phyloP scores from a whole-genome alignment of 176 grass and related monocot genomes.

The Lolium rigidum region DNA sequence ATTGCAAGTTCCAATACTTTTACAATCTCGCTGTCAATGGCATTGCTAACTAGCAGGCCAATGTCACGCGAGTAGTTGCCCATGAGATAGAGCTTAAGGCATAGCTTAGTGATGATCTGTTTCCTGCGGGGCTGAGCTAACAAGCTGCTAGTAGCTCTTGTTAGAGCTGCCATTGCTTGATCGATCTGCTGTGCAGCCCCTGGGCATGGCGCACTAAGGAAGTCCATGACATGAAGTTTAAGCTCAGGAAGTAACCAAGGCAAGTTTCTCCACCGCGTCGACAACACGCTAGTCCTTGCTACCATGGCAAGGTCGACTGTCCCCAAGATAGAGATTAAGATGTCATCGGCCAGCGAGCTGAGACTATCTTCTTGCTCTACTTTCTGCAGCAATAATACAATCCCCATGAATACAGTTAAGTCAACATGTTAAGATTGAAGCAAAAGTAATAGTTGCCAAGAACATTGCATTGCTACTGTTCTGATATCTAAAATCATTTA shows the following conservation, averaged over 20 bases:
- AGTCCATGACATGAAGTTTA: neutral
- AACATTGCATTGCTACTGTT: no score
- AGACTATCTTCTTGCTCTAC: no score
- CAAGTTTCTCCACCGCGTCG: neutral
- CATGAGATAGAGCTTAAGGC: neutral
- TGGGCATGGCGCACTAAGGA: neutral
- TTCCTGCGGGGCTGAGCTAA: neutral
- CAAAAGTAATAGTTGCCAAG: neutral
- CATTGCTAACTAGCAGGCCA: neutral
- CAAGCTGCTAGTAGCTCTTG: neutral
- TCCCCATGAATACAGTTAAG: neutral
- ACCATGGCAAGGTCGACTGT: neutral
- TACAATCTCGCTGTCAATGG: neutral
- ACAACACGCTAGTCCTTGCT: constrained; percentile 1
- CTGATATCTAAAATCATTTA: neutral
- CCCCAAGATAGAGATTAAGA: no score
- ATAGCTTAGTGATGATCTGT: neutral
- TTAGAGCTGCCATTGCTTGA: constrained; percentile 4
- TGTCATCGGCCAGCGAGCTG: no score
- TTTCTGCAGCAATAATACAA: neutral
- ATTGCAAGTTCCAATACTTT: constrained; percentile 8
- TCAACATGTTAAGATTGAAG: neutral
- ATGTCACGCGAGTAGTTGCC: neutral
- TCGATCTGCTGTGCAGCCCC: neutral
- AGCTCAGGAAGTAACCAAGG: constrained; percentile 4